Conservation (phyloP, 2,329 filamentous ascomycete genomes). For the Cordyceps cicadae region DNA sequence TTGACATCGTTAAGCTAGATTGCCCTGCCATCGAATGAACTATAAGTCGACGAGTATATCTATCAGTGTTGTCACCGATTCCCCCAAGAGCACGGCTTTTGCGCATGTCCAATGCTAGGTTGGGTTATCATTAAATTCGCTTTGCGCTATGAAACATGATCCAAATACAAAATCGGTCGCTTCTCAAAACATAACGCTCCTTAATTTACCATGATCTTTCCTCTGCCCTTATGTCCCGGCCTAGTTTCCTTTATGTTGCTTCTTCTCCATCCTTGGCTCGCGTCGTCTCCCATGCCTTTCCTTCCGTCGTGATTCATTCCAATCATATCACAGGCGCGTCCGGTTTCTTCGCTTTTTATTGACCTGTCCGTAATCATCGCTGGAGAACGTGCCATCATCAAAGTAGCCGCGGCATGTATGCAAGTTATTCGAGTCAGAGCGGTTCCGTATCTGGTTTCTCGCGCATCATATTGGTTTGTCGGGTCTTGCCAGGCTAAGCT, state of each 20-base stretch:
- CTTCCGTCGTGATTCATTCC: neutral
- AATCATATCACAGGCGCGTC: neutral
- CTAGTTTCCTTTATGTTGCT: neutral
- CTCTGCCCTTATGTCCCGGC: neutral
- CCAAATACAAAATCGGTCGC: slow-evolving; percentile 7
- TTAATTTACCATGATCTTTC: neutral
- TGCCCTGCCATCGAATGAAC: too few relatives aligned
- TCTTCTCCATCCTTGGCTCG: neutral
- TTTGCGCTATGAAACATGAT: slow-evolving; percentile 8
- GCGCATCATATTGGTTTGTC: neutral
- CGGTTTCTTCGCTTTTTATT: neutral
- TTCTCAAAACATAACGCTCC: neutral
- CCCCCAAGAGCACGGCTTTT: neutral
- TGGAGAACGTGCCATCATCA: neutral
- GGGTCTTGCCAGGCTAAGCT: neutral
- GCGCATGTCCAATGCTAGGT: neutral
- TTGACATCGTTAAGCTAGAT: neutral
- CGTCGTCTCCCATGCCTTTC: neutral
- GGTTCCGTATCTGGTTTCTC: neutral
- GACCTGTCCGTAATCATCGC: neutral
- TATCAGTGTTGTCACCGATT: neutral
- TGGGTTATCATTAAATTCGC: slow-evolving; percentile 5
- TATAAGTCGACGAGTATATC: neutral
- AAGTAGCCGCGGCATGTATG: neutral
- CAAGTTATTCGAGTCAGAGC: too few relatives aligned